phyloP scores from a whole-genome alignment of 495 filamentous ascomycete genomes.

The Penicillium manginii region DNA sequence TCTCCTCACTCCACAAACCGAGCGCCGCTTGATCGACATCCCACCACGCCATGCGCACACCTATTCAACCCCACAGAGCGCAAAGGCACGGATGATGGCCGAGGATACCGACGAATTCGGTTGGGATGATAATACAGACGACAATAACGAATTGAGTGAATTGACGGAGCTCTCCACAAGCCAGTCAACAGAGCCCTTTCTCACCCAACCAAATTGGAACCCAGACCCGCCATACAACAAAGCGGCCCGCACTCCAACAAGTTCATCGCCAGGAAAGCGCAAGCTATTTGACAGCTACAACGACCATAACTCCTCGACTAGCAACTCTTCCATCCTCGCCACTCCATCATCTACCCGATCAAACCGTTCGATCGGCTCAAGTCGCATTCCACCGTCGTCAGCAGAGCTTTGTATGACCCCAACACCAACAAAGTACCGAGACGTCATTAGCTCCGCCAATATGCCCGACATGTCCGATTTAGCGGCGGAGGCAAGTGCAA shows the following conservation, averaged over 20 bases:
- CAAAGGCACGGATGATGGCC: slow-evolving; percentile 44
- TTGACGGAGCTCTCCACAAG: slow-evolving; percentile 16
- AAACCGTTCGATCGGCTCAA: slow-evolving; percentile 20
- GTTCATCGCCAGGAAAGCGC: slow-evolving; percentile 58
- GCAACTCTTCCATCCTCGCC: slow-evolving; percentile 4
- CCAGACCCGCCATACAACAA: slow-evolving; percentile 45
- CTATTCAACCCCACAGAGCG: slow-evolving; percentile 36
- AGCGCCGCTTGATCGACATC: slow-evolving; percentile 20
- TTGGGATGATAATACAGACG: slow-evolving; percentile 48
- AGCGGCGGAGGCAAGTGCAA: slow-evolving; percentile 49
- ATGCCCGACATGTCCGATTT: slow-evolving; percentile 49
- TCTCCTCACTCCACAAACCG: slow-evolving; percentile 43
- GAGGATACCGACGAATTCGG: slow-evolving; percentile 51
- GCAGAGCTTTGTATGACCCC: slow-evolving; percentile 49
- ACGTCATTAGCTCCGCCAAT: slow-evolving; percentile 33
- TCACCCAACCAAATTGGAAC: slow-evolving; percentile 28
- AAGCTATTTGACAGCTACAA: slow-evolving; percentile 40
- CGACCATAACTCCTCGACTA: slow-evolving; percentile 5
- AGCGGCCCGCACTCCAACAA: slow-evolving; percentile 43
- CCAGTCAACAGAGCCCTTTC: slow-evolving; percentile 12
- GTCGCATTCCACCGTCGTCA: slow-evolving; percentile 33
- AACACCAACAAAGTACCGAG: slow-evolving; percentile 51
- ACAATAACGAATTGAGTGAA: slow-evolving; percentile 29
- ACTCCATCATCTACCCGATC: slow-evolving; percentile 31
- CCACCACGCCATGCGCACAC: slow-evolving; percentile 16